Evolutionary conservation across 164 flowering plant species (phyloP), one percentile per base, ranked within the genome.

Genomic region (Nymphaea thermarum): DNA sequence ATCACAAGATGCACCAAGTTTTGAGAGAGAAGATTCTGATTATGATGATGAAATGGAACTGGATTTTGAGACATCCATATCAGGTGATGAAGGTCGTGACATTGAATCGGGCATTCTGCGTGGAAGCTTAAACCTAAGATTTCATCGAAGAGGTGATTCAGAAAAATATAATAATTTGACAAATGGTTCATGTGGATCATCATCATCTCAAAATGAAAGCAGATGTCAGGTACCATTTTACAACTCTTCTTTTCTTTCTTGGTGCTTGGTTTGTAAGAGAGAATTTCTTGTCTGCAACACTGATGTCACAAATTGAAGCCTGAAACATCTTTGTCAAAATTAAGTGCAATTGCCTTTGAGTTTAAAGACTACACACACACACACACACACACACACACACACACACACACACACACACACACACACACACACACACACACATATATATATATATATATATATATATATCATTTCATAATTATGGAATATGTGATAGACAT

Each of bases 21-120:
- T 91, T 72, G 96, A 90, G 70, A 89, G 97, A 76, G 99, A 89
- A 64, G 95, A 88, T 77, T 89, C 95, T 74, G 99, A 94, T 71
- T 81, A 83, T 79, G 97, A 93, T 66, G 97, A 88, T 69, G 97
- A 89, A 70, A 62, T 94, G 80, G 98, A 94, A 73, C 66, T 89
- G 70, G 96, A 91, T 65, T 87, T 89, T 82, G 93, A 89, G 79
- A 84, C 96, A 43, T 79, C 93, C 63, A 64, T 84, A 62, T 81
- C 95, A 60, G 88, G 89, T 70, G 94, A 88, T 78, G 95, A 87
- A 75, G 87, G 79, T 15, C 87, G 68, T 74, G 89, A 88, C 74
- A 67, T 44, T 72, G 93, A 87, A 60, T 71, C 89, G 5, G 81
- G 81, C 71, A 69, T 81, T 72, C 77, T 85, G 61, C 92, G 78